Percentiles rank a stretch among this genome's conserved stretches.
Evolutionary conservation across 2,329 filamentous ascomycete genomes (phyloP).

Genomic region (Penicillium decumbens): DNA sequence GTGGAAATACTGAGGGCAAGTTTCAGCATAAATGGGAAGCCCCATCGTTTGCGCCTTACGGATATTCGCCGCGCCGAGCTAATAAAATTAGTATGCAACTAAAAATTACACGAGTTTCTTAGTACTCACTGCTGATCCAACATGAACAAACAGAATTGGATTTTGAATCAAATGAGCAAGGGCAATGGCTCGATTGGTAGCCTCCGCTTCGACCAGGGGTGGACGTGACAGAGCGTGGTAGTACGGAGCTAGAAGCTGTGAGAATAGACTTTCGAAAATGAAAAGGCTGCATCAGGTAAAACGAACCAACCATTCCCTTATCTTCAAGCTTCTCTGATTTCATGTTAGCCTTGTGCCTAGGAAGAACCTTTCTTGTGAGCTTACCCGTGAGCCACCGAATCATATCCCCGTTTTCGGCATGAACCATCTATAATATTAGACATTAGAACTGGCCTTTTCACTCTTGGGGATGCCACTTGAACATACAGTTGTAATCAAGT

Average conservation of each 20-base stretch:
- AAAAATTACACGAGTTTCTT: too few relatives aligned
- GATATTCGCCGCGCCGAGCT: slow-evolving; percentile 47
- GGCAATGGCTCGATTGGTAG: slow-evolving; percentile 49
- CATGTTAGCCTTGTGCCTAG: not conserved
- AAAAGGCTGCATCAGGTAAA: not conserved
- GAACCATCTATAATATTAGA: slow-evolving; percentile 36
- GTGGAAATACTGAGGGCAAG: slow-evolving; percentile 57
- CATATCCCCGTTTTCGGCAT: slow-evolving; percentile 47
- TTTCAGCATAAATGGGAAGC: slow-evolving; percentile 54
- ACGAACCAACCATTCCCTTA: slow-evolving; percentile 10
- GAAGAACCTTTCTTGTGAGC: not conserved
- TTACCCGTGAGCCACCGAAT: slow-evolving; percentile 32
- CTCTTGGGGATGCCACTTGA: not conserved
- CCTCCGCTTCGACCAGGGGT: slow-evolving; percentile 42
- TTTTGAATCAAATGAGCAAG: slow-evolving; percentile 49
- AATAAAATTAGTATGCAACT: not conserved
- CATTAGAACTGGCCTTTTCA: not conserved
- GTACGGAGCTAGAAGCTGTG: slow-evolving; percentile 28
- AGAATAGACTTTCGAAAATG: slow-evolving; percentile 4
- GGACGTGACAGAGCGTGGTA: slow-evolving; percentile 44
- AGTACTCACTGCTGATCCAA: slow-evolving; percentile 37
- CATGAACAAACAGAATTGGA: slow-evolving; percentile 53
- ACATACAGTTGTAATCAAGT: slow-evolving; percentile 7
- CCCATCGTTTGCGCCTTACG: slow-evolving; percentile 49
- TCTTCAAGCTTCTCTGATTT: slow-evolving; percentile 32